Evolutionary conservation across 1,139 yeast species (phyloP).

Genomic region (Geotrichum bryndzae): DNA sequence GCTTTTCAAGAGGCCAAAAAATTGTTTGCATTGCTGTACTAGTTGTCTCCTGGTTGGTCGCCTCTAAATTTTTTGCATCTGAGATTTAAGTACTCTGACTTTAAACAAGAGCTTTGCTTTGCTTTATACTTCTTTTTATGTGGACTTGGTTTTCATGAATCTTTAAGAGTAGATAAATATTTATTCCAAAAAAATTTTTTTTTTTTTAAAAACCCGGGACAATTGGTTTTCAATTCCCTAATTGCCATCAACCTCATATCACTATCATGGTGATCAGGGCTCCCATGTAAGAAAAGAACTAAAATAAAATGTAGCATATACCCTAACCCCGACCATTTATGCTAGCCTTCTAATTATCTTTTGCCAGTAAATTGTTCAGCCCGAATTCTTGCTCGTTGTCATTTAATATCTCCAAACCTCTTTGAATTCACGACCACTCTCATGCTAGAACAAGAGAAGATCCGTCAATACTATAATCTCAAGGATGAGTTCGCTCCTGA

Average conservation of each 20-base stretch:
- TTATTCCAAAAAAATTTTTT: too few species aligned
- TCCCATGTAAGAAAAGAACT: background rate
- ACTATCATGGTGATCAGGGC: background rate
- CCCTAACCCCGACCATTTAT: background rate
- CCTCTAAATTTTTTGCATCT: constrained; percentile 10
- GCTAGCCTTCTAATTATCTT: background rate
- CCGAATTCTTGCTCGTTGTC: background rate
- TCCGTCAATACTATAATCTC: constrained; percentile 26
- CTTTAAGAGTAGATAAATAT: too few species aligned
- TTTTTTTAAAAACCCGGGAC: too few species aligned
- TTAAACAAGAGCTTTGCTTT: background rate
- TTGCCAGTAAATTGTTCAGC: background rate
- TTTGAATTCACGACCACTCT: background rate
- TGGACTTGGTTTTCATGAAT: background rate
- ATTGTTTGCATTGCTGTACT: constrained; percentile 9
- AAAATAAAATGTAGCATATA: background rate
- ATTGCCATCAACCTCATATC: background rate
- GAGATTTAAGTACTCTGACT: background rate
- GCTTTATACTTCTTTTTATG: background rate
- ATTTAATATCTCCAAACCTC: background rate
- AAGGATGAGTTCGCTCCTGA: constrained; percentile 28
- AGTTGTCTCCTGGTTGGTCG: constrained; percentile 16
- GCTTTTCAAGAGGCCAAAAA: constrained; percentile 13
- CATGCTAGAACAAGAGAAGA: constrained; percentile 15
- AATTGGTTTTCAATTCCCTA: too few species aligned